These are phyloP conservation scores for Saccharomyces paradoxus DNA, from an alignment of 805 yeast genomes.

Conservation along the genomic window DNA sequence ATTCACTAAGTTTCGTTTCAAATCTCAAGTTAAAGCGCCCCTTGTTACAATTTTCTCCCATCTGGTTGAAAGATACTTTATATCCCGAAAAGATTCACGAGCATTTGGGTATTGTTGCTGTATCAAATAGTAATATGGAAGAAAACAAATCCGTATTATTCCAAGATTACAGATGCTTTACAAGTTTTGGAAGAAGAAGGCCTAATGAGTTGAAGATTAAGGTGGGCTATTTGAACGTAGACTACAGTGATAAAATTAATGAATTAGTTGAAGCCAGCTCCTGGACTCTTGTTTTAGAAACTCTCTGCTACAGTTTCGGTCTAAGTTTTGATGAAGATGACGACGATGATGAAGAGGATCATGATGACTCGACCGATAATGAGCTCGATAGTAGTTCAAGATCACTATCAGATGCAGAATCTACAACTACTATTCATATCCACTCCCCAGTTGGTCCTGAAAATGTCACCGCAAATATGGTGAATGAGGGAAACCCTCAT, in stretches of 20 bases:
- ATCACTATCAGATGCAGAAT: slow-evolving; percentile 4
- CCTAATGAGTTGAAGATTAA: slow-evolving; percentile 26
- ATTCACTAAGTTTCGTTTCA: neutral
- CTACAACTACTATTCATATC: slow-evolving; percentile 11
- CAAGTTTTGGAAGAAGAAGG: slow-evolving; percentile 12
- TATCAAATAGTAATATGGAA: slow-evolving; percentile 24
- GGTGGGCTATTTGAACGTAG: slow-evolving; percentile 28
- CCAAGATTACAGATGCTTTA: slow-evolving; percentile 16
- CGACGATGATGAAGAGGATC: slow-evolving; percentile 13
- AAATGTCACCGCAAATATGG: neutral
- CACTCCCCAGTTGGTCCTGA: slow-evolving; percentile 5
- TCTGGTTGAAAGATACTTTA: slow-evolving; percentile 8
- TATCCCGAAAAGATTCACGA: slow-evolving; percentile 4
- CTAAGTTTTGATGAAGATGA: slow-evolving; percentile 28
- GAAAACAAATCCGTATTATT: slow-evolving; percentile 18
- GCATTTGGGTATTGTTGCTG: slow-evolving; percentile 16
- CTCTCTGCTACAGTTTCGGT: slow-evolving; percentile 24
- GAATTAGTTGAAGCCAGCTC: slow-evolving; percentile 27
- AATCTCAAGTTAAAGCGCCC: neutral
- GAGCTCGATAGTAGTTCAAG: neutral
- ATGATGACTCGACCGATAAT: neutral
- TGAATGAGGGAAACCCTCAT: neutral
- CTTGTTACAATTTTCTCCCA: slow-evolving; percentile 12
- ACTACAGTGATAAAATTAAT: slow-evolving; percentile 22
- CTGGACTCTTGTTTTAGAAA: slow-evolving; percentile 25